phyloP scores from a whole-genome alignment of 306 rosid genomes.

The Castanopsis chinensis region DNA sequence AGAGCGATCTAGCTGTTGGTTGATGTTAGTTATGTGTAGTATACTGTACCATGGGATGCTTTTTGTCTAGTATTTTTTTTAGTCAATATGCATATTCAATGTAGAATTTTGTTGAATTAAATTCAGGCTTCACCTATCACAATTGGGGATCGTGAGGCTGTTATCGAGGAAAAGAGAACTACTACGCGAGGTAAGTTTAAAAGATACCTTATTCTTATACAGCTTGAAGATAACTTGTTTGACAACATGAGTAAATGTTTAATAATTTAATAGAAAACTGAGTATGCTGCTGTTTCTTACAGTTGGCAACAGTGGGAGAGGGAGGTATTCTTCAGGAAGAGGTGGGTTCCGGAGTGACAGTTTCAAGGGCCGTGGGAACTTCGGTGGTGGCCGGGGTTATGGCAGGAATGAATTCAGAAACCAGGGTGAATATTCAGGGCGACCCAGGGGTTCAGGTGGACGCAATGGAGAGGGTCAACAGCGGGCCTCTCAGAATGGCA shows the following conservation, averaged over 20 bases:
- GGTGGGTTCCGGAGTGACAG: conserved; percentile 66
- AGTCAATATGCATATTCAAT: not conserved
- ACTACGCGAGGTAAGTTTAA: conserved; percentile 74
- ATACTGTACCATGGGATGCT: not conserved
- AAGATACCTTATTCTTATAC: not conserved
- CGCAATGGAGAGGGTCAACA: conserved; percentile 68
- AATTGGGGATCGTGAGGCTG: conserved; percentile 74
- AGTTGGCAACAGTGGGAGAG: conserved; percentile 83
- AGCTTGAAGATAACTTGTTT: not conserved
- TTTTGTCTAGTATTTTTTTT: not conserved
- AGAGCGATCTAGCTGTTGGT: not conserved
- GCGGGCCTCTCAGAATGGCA: conserved; percentile 57
- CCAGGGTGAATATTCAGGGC: conserved; percentile 78
- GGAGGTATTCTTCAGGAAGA: conserved; percentile 82
- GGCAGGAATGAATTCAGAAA: conserved; percentile 81
- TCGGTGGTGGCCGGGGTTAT: conserved; percentile 71
- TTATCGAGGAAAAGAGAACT: conserved; percentile 89
- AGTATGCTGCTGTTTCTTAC: conserved; percentile 20
- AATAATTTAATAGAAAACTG: conserved; percentile 10
- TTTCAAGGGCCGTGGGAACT: conserved; percentile 70
- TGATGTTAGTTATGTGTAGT: not conserved
- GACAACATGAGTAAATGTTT: not conserved
- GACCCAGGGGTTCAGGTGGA: conserved; percentile 54
- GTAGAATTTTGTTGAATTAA: conserved; percentile 20
- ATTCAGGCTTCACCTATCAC: conserved; percentile 74